phyloP scores from a whole-genome alignment of 345 rosid genomes.

The Garcia nutans region DNA sequence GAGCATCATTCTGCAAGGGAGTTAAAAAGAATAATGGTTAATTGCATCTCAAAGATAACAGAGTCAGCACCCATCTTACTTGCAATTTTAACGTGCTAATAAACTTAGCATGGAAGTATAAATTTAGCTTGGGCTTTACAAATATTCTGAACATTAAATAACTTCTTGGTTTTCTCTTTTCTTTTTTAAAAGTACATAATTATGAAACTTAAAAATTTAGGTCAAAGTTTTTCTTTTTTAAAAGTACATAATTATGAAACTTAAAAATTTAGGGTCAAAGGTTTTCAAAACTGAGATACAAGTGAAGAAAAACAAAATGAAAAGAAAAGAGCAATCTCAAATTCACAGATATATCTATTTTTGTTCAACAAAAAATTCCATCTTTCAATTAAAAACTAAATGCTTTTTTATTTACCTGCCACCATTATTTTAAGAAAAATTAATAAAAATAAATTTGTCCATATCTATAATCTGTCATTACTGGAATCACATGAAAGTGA shows the following conservation, averaged over 20 bases:
- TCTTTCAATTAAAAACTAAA: not conserved
- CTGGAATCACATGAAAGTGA: not conserved
- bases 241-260: not conserved
- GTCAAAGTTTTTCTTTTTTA: not conserved
- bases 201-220: not conserved
- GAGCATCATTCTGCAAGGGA: conserved; percentile 41
- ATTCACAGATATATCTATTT: not conserved
- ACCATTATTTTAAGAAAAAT: not conserved
- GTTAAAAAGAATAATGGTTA: conserved; percentile 5
- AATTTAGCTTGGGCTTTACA: not conserved
- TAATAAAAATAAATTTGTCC: not conserved
- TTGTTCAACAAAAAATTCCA: not conserved
- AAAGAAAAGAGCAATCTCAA: not conserved
- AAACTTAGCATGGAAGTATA: not conserved
- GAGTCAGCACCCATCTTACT: not conserved
- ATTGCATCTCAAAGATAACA: not conserved
- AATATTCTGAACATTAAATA: conserved; percentile 2
- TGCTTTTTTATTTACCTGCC: not conserved
- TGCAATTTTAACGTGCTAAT: not conserved
- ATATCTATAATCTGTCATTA: not conserved
- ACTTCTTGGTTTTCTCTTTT: not conserved
- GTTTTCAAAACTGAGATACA: not conserved
- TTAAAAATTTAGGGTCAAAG: not conserved
- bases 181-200: not conserved
- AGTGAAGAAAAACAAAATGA: not conserved